Conservation (phyloP, 139 green algal species). For the Nannochloris sp. region DNA sequence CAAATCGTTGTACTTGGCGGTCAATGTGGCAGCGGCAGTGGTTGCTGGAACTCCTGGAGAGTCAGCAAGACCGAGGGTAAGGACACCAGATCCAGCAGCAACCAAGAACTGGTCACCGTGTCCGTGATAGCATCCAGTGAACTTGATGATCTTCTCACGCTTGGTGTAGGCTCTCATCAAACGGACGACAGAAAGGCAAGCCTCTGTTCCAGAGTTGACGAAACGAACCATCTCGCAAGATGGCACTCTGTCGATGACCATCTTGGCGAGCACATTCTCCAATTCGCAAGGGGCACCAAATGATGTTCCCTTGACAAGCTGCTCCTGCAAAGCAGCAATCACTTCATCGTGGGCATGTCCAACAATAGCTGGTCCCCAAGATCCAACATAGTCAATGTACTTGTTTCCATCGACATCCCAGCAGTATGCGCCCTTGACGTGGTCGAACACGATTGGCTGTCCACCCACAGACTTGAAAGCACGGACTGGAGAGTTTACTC, state of each 20-base stretch:
- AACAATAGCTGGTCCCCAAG: slow-evolving; percentile 94
- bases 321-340: slow-evolving; percentile 73
- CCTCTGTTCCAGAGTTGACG: slow-evolving; percentile 93
- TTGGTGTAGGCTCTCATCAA: slow-evolving; percentile 96
- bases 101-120: slow-evolving; percentile 94
- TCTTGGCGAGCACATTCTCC: slow-evolving; percentile 94
- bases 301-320: slow-evolving; percentile 94
- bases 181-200: slow-evolving; percentile 94
- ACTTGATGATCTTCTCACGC: slow-evolving; percentile 97
- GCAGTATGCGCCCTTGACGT: slow-evolving; percentile 87
- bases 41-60: slow-evolving; percentile 73
- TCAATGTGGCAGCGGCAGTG: slow-evolving; percentile 61
- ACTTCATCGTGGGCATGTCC: slow-evolving; percentile 93
- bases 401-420: slow-evolving; percentile 90
- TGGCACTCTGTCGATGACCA: slow-evolving; percentile 95
- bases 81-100: slow-evolving; percentile 87
- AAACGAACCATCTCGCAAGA: slow-evolving; percentile 99
- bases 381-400: slow-evolving; percentile 95
- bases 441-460: slow-evolving; percentile 93
- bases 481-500: slow-evolving; percentile 95
- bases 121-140: slow-evolving; percentile 99
- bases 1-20: slow-evolving; percentile 59
- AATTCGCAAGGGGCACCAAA: slow-evolving; percentile 95
- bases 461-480: slow-evolving; percentile 97
- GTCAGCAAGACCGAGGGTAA: slow-evolving; percentile 96